Base-by-base conservation (phyloP, 768 basidiomycete species). In the Filobasidium floriforme region DNA sequence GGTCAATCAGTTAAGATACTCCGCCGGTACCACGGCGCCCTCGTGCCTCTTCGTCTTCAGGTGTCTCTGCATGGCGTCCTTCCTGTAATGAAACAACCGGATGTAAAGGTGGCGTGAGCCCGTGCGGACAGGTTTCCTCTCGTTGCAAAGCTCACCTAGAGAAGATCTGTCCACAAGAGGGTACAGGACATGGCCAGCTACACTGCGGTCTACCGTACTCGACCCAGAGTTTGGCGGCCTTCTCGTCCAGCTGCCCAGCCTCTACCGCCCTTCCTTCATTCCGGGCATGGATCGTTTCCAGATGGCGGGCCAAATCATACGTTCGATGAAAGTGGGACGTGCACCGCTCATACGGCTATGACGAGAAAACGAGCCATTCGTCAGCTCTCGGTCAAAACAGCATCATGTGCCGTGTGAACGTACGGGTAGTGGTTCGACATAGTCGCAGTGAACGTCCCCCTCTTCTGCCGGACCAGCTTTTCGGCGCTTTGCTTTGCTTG, bases 251-350 rank as follows among this genome's bases (percentile, higher is more conserved):
- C 22, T 60, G 64, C 14, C 67, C 67, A 3, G 43, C 55, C 41
- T 63, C 67, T 10, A 68, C 67, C 12, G 62, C 51, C 3, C 67
- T 59, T 19, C 67, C 67, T 62, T 71, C 72, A 32, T 69, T 68
- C 1, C 70, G 69, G 24, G 66, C 69, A 49, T 75, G 73, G 40
- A 75, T 73, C n/a, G 71, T 75, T 62, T 73, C 73, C 43, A 67
- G 68, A 63, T 75, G 73, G 7, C 73, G 57, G 10, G 69, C 70
- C 14, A 75, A 60, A 60, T 75, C 73, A 65, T 75, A 75, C n/a
- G 73, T 72, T 40, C 73, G 61, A 0, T 71, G 67, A 62, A 75
- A 75, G 41, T 60, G 65, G 0, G 60, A 60, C 12, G 60, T 59
- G 43, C 68, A 69, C 10, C 37, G 52, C n/a, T 62, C 55, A 24